phyloP scores from a whole-genome alignment of 768 basidiomycete genomes.

The Hortiboletus campestris region DNA sequence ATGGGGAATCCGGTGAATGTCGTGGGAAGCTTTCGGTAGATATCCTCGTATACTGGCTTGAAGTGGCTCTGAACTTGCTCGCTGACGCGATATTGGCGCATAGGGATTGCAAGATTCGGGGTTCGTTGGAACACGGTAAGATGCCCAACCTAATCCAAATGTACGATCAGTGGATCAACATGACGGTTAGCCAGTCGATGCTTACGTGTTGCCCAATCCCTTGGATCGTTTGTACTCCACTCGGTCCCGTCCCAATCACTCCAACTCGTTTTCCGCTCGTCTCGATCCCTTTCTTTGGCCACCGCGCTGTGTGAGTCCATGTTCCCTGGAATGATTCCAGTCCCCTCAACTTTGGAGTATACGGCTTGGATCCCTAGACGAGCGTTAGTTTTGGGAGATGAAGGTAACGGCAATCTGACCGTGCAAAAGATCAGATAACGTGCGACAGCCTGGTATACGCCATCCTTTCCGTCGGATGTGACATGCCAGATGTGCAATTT shows the following conservation, averaged over 20 bases:
- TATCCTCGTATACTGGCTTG: slow-evolving; percentile 11
- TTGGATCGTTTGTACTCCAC: slow-evolving; percentile 15
- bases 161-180: neutral
- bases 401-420: neutral
- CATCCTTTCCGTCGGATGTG: slow-evolving; percentile 3
- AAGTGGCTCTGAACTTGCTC: slow-evolving; percentile 9
- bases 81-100: slow-evolving; percentile 11
- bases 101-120: slow-evolving; percentile 12
- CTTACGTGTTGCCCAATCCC: slow-evolving; percentile 13
- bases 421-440: slow-evolving; percentile 14
- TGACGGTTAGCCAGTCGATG: neutral
- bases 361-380: slow-evolving; percentile 11
- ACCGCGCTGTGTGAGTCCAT: slow-evolving; percentile 11
- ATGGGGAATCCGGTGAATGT: neutral
- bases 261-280: slow-evolving; percentile 12
- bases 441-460: slow-evolving; percentile 8
- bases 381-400: neutral
- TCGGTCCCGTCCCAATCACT: slow-evolving; percentile 17
- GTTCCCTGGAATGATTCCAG: slow-evolving; percentile 6
- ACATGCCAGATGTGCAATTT: slow-evolving; percentile 7
- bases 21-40: neutral
- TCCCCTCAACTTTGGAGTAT: slow-evolving; percentile 11
- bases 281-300: slow-evolving; percentile 18
- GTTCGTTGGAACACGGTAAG: slow-evolving; percentile 17
- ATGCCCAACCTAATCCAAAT: neutral